These are phyloP conservation scores for Metschnikowia noctiluminum DNA, from an alignment of 805 yeast genomes.

Conservation along the genomic window DNA sequence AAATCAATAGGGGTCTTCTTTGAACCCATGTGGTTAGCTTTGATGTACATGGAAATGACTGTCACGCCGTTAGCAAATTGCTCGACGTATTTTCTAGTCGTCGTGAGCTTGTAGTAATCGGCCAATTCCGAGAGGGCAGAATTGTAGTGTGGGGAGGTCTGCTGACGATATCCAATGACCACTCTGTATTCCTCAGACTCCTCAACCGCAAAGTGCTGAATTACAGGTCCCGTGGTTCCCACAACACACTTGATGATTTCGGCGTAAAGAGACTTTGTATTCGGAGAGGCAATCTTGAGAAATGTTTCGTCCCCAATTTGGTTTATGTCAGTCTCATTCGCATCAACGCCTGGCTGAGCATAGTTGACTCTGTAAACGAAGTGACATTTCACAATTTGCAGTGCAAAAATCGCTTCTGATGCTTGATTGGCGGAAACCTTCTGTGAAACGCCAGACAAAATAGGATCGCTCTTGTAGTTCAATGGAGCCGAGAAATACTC, in stretches of 20 bases:
- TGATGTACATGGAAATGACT: constrained; percentile 81
- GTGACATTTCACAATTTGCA: constrained; percentile 61
- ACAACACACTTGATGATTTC: constrained; percentile 67
- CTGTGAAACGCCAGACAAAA: constrained; percentile 37
- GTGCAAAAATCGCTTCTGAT: constrained; percentile 25
- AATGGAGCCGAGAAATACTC: constrained; percentile 76
- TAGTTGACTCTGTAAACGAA: constrained; percentile 73
- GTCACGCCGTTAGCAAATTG: constrained; percentile 88
- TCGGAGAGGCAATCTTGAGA: constrained; percentile 68
- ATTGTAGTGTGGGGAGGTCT: constrained; percentile 80
- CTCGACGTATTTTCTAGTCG: constrained; percentile 90
- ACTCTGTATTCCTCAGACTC: constrained; percentile 81
- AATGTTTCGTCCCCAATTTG: constrained; percentile 77
- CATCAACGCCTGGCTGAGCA: constrained; percentile 18
- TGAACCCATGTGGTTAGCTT: constrained; percentile 20
- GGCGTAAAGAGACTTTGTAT: constrained; percentile 76
- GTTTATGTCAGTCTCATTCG: constrained; percentile 50
- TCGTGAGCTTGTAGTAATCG: constrained; percentile 79
- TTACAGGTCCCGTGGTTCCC: constrained; percentile 84
- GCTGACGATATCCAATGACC: constrained; percentile 82
- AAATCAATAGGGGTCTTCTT: constrained; percentile 56
- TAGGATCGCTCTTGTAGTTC: constrained; percentile 44
- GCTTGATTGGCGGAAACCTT: constrained; percentile 22
- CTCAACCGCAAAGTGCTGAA: constrained; percentile 78
- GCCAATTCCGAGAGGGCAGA: constrained; percentile 84